Conservation (phyloP, 2,329 filamentous ascomycete genomes). For the Sporothrix brunneoviolacea region DNA sequence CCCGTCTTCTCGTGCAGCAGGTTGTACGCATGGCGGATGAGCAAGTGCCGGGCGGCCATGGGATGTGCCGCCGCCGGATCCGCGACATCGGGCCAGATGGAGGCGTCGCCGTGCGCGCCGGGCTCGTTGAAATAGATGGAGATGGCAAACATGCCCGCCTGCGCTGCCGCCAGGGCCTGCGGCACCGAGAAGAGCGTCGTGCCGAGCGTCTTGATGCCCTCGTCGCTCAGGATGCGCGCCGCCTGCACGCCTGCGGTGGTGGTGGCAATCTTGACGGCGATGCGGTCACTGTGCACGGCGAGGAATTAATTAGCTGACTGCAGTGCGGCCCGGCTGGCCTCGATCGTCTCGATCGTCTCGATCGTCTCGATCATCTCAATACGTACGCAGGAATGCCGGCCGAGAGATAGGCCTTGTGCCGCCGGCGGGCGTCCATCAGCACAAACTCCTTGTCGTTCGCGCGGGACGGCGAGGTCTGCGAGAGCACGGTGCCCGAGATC, state of each 20-base stretch:
- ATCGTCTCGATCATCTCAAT: too few relatives aligned
- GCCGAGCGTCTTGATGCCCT: background rate
- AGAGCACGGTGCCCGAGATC: background rate
- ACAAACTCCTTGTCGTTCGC: background rate
- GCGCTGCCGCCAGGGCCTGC: background rate
- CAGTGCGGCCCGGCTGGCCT: too few relatives aligned
- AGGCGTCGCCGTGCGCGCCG: background rate
- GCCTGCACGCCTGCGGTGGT: background rate
- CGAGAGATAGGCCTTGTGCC: background rate
- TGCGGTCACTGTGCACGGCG: background rate
- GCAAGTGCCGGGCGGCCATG: background rate
- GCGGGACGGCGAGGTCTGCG: background rate
- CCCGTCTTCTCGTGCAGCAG: background rate
- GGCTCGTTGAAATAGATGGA: conserved; percentile 5
- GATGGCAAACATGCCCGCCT: conserved; percentile 7
- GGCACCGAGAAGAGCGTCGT: conserved; percentile 1
- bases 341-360: too few relatives aligned
- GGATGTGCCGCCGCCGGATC: background rate
- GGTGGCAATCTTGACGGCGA: background rate
- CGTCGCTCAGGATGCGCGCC: background rate
- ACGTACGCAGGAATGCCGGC: background rate
- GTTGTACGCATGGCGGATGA: conserved; percentile 3
- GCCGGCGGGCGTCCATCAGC: background rate
- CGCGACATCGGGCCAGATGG: conserved; percentile 2
- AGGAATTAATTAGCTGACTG: too few relatives aligned